Percentiles rank a stretch among this genome's conserved stretches.
Evolutionary conservation across 1,284 basidiomycete species (phyloP).

Genomic region (Macrocybe sp.): DNA sequence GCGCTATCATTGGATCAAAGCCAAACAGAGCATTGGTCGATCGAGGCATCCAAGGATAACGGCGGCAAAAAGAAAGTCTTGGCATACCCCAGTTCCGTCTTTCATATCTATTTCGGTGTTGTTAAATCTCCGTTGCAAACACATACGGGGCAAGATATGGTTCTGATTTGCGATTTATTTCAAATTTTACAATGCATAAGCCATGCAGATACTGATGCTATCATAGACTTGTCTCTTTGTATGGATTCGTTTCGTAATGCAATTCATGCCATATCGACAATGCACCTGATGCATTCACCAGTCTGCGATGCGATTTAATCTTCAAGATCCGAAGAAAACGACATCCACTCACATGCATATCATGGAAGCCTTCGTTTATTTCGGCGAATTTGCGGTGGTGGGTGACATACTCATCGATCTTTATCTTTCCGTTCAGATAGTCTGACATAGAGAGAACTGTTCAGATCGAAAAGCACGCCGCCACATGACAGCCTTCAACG

Average conservation of each 20-base stretch:
- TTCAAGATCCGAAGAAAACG: neutral
- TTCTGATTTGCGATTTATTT: conserved; percentile 1
- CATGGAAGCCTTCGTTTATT: conserved; percentile 88
- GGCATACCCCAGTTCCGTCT: neutral
- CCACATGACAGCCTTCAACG: conserved; percentile 2
- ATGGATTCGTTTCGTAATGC: conserved; percentile 6
- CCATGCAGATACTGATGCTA: neutral
- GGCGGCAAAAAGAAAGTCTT: neutral
- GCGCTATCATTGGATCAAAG: conserved; percentile 60
- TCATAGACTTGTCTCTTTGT: neutral
- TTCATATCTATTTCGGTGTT: neutral
- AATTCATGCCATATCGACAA: conserved; percentile 67
- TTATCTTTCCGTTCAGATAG: conserved; percentile 69
- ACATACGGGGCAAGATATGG: neutral
- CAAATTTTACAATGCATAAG: neutral
- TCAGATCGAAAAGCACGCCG: neutral
- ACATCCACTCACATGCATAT: conserved; percentile 83
- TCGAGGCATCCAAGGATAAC: conserved; percentile 34
- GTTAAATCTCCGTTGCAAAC: neutral
- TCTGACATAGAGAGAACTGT: conserved; percentile 34
- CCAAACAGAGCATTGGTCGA: conserved; percentile 44
- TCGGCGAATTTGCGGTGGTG: conserved; percentile 72
- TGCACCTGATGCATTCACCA: conserved; percentile 91
- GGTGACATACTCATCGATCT: conserved; percentile 89
- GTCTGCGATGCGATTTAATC: conserved; percentile 35